Conservation (phyloP, 2,329 filamentous ascomycete species). For the Harringtonia aguacate region DNA sequence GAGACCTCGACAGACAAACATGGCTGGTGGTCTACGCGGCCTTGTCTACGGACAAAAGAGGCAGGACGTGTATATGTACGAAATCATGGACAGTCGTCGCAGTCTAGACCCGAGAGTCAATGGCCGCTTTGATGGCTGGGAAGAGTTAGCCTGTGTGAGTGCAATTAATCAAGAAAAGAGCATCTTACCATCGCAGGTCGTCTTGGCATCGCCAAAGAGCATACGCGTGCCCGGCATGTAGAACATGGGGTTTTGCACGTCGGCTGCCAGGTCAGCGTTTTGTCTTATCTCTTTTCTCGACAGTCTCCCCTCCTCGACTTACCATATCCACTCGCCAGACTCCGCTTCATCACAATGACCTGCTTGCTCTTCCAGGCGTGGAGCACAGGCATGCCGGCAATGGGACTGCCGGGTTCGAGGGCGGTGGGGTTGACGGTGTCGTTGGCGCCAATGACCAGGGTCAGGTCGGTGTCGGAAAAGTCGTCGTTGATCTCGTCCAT, state of each 20-base stretch:
- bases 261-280: constrained; percentile 37
- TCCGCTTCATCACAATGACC: constrained; percentile 86
- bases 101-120: constrained; percentile 16
- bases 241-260: constrained; percentile 90
- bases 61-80: not conserved
- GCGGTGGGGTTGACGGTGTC: constrained; percentile 90
- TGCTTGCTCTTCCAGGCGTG: constrained; percentile 93
- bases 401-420: constrained; percentile 69
- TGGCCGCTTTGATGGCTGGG: constrained; percentile 20
- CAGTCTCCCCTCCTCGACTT: constrained; percentile 25
- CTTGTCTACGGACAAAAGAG: not conserved
- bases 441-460: constrained; percentile 83
- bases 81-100: not conserved
- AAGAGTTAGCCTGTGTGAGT: not conserved
- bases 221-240: constrained; percentile 84
- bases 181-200: constrained; percentile 60
- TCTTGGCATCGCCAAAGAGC: constrained; percentile 85
- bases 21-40: too few species aligned
- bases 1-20: too few species aligned
- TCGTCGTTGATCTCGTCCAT: constrained; percentile 97
- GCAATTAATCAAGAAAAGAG: constrained; percentile 1
- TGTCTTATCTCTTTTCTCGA: not conserved
- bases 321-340: constrained; percentile 82
- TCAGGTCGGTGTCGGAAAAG: constrained; percentile 75
- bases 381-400: constrained; percentile 86